These are phyloP conservation scores for Colletotrichum phormii DNA, from an alignment of 2,329 filamentous ascomycete genomes.

Conservation along the genomic window DNA sequence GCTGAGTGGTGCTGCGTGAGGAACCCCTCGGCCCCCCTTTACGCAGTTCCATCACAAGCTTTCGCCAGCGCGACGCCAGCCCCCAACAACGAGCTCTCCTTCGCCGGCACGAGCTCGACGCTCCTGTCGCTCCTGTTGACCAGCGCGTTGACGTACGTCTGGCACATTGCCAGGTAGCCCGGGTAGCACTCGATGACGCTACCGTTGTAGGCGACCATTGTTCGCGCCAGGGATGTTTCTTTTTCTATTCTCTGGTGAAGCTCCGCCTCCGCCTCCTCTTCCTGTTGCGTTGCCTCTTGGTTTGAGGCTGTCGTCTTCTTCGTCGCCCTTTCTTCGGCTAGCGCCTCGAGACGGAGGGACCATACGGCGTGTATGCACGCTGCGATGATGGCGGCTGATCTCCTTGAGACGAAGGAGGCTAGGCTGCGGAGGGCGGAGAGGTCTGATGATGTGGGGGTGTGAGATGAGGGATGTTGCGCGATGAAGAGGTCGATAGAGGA, in stretches of 20 bases:
- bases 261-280: constrained; percentile 41
- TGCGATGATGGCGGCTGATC: constrained; percentile 70
- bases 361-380: constrained; percentile 70
- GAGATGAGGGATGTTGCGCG: constrained; percentile 59
- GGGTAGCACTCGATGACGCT: constrained; percentile 85
- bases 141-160: constrained; percentile 72
- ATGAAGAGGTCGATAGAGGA: constrained; percentile 61
- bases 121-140: constrained; percentile 51
- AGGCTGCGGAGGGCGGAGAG: constrained; percentile 64
- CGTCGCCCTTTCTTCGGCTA: constrained; percentile 49
- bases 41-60: constrained; percentile 9
- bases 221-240: constrained; percentile 60
- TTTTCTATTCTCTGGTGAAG: constrained; percentile 56
- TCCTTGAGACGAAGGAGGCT: constrained; percentile 65
- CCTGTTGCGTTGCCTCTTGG: constrained; percentile 34
- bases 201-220: constrained; percentile 81
- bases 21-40: too few species aligned
- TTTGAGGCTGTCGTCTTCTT: constrained; percentile 25
- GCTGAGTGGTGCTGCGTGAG: not conserved
- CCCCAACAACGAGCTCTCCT: constrained; percentile 80
- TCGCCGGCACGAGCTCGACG: constrained; percentile 74
- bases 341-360: constrained; percentile 63
- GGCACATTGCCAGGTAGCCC: constrained; percentile 70
- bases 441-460: constrained; percentile 57
- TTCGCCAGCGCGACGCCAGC: constrained; percentile 76